Base-by-base conservation (phyloP, 2,329 filamentous ascomycete species). In the Stagonosporopsis vannaccii region DNA sequence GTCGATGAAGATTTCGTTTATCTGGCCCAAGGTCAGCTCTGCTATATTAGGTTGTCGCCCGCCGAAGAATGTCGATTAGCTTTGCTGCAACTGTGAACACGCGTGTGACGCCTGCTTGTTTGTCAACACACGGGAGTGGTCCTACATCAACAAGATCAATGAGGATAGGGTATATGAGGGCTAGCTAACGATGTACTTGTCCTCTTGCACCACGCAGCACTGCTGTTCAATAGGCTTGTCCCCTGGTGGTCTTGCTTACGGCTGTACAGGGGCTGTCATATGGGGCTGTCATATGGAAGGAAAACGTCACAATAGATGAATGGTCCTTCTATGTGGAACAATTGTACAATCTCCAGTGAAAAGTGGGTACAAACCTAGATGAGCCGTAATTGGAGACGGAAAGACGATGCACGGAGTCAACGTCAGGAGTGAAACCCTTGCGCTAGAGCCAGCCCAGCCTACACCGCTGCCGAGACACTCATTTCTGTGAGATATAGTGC, bases 31-130 rank as follows among this genome's bases (percentile, higher is more conserved):
- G 23, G 40, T 47, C 42, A 48, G 37, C 42, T 26, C 17, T 37
- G 32, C 37, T 56, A 40, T 51, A 51, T 43, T 32, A 43, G 19
- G 43, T 56, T 44, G 42, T 56, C 47, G 43, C 48, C 47, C 47
- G n/a, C 23, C 13, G 30, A 47, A 56, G 47, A 50, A 51, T 56
- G 47, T 15, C 32, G 25, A 37, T 44, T 20, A 41, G 20, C 17
- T 51, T 42, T 47, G 33, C 42, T 37, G 23, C 53, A 25, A 19
- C 42, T 36, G 41, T 37, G 30, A 41, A 19, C 40, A 32, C 36
- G 40, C 41, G 19, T 15, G 22, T 44, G 15, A 8, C 30, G 13
- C 43, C 17, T 19, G 36, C 12, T 46, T 51, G 36, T 51, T 50
- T 51, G 28, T 47, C 35, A 51, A 56, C 53, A 47, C n/a, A 28